Base-by-base conservation (phyloP, 2,329 filamentous ascomycete genomes). In the Stemphylium vesicarium region DNA sequence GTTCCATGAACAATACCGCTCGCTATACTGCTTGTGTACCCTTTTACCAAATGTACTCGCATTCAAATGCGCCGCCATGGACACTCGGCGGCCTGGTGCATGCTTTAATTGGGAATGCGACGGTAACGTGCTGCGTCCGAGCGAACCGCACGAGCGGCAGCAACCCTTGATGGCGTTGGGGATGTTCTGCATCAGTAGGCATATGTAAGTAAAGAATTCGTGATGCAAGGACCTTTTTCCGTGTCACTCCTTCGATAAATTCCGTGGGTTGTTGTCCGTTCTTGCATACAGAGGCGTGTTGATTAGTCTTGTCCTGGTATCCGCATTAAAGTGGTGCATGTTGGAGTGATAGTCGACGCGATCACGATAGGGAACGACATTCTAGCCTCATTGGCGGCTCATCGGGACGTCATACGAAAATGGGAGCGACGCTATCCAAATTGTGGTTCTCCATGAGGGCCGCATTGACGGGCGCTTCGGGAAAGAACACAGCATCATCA, bases 351-450 rank as follows among this genome's bases (percentile, higher is more conserved):
- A 42, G 18, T 50, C 15, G 22, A 50, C 38, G 43, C 45, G 38
- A 24, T 31, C 20, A 50, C 32, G 24, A 48, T 33, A 40, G 22
- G 43, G 26, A 26, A 50, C 45, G 49, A 44, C 8, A 48, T 42
- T 7, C 40, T 56, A 41, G 56, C 48, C 35, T 53, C 56, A 46
- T 36, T 33, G 39, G 57, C 64, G 62, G 63, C 60, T 66, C 57
- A 59, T 67, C 61, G 60, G 63, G 56, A 68, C 69, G 66, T 72
- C 65, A 72, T 64, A 53, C 52, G 42, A 45, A 65, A 56, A 70
- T 68, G 60, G 63, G 59, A 54, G 57, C 51, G 60, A 66, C 53
- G 64, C 64, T 73, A 64, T 72, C 69, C 59, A 73, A 72, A 65
- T 65, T 72, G 72, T 73, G 68, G 69, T 62, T 57, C 65, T 53